Evolutionary conservation across 2,329 filamentous ascomycete genomes (phyloP), one percentile per base, ranked within the genome.

Genomic region (Westerdykella ornata): DNA sequence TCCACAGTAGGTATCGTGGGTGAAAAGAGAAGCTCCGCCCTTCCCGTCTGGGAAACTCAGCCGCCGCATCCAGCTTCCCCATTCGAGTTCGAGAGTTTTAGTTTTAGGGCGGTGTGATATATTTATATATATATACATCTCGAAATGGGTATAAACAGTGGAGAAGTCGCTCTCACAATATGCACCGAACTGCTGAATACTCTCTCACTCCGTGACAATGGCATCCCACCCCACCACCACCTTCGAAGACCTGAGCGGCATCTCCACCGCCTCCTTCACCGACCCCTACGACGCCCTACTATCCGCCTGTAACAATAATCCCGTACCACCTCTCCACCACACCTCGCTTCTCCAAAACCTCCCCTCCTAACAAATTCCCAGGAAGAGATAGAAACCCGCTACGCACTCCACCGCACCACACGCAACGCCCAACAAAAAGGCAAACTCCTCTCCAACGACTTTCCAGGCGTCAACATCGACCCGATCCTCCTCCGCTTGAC

Each of bases 261-360:
- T 65, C 16, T 57, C 57, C 3, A 60, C 62, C 31, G 55, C 44
- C 35, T 56, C 48, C 29, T 72, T 69, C 33, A 76, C 78, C 57
- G 94, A 92, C 51, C 87, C 86, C 1, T 92, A 89, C 60, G 75
- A 85, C 51, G 79, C 81, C 14, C 68, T 94, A 44, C 84, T 94
- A 44, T 65, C 75, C 32, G 75, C 77, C 8, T 88, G 82, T 59
- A 67, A 80, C 36, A 70, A 84, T 60, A 72, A 86, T 51, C 70
- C 80, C 40, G 86, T 90, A 72, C 57, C n/a, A n/a, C n/a, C n/a
- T 35, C 9, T 26, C 14, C 5, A 34, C 12, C 18, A 6, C 5
- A 8, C 37, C 13, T 20, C n/a, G 22, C 32, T 16, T 40, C 5
- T 26, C 15, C 9, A 33, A 39, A 12, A 18, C 5, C 13, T 14